These are phyloP conservation scores for Penicillium thymicola DNA, from an alignment of 2,329 filamentous ascomycete genomes.

Conservation along the genomic window DNA sequence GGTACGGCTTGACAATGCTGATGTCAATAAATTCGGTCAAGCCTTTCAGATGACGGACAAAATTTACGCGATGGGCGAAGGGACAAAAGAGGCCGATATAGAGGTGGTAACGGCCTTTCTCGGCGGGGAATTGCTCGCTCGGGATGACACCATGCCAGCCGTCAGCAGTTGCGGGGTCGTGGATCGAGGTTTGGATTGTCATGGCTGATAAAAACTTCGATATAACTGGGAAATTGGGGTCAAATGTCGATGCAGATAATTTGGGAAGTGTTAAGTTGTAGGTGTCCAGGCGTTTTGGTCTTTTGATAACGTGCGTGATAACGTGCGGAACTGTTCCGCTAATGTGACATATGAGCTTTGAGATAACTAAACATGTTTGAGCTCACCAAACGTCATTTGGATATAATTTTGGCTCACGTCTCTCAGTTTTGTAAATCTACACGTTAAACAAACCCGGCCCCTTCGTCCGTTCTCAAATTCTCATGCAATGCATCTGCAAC, in stretches of 20 bases:
- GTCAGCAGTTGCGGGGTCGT: conserved; percentile 23
- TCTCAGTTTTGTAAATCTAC: too few relatives aligned
- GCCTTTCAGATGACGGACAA: conserved; percentile 58
- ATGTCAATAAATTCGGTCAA: conserved; percentile 54
- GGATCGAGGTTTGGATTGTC: conserved; percentile 9
- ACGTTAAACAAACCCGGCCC: too few relatives aligned
- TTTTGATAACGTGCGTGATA: background rate
- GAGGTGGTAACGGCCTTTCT: conserved; percentile 53
- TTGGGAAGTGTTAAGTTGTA: background rate
- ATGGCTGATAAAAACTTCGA: background rate
- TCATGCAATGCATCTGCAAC: too few relatives aligned
- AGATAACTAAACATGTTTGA: too few relatives aligned
- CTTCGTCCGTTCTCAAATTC: too few relatives aligned
- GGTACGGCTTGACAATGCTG: conserved; percentile 62
- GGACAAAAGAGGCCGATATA: conserved; percentile 62
- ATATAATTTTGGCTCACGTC: too few relatives aligned
- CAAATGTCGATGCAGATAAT: background rate
- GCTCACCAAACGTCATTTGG: too few relatives aligned
- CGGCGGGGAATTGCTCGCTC: conserved; percentile 48
- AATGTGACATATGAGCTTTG: background rate
- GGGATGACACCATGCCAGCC: conserved; percentile 53
- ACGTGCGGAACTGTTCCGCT: background rate
- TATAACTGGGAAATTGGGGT: background rate
- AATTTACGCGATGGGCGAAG: conserved; percentile 60
- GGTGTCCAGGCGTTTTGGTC: background rate